These are phyloP conservation scores for Raphanus raphanistrum DNA, from an alignment of 345 rosid genomes.

Conservation along the genomic window DNA sequence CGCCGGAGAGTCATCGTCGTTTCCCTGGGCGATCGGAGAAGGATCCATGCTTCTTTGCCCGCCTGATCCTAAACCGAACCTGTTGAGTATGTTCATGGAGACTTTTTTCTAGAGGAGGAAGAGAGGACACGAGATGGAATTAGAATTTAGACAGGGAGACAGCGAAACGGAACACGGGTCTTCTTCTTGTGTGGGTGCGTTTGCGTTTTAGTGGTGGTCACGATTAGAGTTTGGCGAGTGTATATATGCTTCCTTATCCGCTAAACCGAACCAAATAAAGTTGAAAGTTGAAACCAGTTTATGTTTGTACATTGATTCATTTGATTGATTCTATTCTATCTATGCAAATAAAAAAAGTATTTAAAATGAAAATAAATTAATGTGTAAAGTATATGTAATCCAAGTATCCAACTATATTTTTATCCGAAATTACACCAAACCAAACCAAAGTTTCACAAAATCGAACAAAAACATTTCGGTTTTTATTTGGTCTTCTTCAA, in stretches of 20 bases:
- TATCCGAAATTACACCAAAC: neutral
- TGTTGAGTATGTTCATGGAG: slow-evolving; percentile 88
- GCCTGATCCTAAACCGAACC: slow-evolving; percentile 68
- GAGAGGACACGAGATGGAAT: neutral
- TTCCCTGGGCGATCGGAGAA: slow-evolving; percentile 66
- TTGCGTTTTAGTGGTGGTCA: slow-evolving; percentile 20
- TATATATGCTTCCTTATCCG: too few relatives aligned
- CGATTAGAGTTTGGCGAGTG: neutral
- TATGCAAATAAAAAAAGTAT: neutral
- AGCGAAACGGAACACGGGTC: neutral
- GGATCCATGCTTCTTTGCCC: slow-evolving; percentile 55
- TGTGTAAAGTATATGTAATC: neutral
- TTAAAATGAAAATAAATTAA: neutral
- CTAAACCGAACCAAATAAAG: slow-evolving; percentile 6
- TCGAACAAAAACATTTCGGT: neutral
- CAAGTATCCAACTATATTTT: neutral
- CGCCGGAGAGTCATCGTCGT: slow-evolving; percentile 71
- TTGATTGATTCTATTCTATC: neutral
- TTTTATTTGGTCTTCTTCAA: too few relatives aligned
- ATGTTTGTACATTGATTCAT: too few relatives aligned
- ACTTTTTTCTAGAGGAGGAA: neutral
- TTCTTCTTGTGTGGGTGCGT: neutral
- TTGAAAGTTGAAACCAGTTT: neutral
- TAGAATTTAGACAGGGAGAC: neutral
- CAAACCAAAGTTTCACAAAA: neutral